Conservation (phyloP, 768 basidiomycete species). For the Postia placenta region DNA sequence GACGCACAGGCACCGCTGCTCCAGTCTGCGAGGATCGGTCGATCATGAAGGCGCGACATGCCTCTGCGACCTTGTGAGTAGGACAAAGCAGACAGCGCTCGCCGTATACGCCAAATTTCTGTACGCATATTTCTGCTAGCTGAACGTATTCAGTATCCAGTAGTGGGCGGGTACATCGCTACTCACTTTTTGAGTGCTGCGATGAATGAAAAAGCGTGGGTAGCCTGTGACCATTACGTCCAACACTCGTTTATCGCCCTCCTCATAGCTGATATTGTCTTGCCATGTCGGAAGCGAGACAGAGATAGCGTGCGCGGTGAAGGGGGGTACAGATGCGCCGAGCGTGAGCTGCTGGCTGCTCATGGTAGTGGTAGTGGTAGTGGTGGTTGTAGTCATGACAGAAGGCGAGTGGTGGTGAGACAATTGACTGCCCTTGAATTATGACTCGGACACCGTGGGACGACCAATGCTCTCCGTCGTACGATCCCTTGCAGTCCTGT, state of each 20-base stretch:
- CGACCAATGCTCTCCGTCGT: too few relatives aligned
- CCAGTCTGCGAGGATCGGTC: constrained; percentile 39
- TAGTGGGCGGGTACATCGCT: not conserved
- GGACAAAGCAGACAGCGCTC: constrained; percentile 82
- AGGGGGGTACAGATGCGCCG: constrained; percentile 55
- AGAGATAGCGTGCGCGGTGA: constrained; percentile 84
- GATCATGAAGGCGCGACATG: constrained; percentile 70
- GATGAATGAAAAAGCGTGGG: constrained; percentile 91
- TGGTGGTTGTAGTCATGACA: not conserved
- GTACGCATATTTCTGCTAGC: constrained; percentile 73
- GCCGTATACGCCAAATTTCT: constrained; percentile 64
- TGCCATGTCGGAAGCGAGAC: constrained; percentile 93
- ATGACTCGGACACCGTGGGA: too few relatives aligned
- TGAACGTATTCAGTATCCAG: constrained; percentile 23
- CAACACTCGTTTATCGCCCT: constrained; percentile 75
- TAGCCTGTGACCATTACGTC: constrained; percentile 85
- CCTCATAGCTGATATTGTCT: constrained; percentile 90
- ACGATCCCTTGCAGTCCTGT: too few relatives aligned
- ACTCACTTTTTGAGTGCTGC: constrained; percentile 75
- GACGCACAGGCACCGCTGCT: constrained; percentile 41
- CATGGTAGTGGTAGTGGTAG: constrained; percentile 2
- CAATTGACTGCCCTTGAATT: too few relatives aligned
- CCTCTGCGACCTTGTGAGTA: constrained; percentile 62
- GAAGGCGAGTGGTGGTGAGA: not conserved
- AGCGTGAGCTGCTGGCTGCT: constrained; percentile 18